Percentiles rank a stretch among this genome's conserved stretches.
These are phyloP conservation scores for Nakazawaea siamensis DNA, from an alignment of 805 yeast genomes.

Conservation along the genomic window DNA sequence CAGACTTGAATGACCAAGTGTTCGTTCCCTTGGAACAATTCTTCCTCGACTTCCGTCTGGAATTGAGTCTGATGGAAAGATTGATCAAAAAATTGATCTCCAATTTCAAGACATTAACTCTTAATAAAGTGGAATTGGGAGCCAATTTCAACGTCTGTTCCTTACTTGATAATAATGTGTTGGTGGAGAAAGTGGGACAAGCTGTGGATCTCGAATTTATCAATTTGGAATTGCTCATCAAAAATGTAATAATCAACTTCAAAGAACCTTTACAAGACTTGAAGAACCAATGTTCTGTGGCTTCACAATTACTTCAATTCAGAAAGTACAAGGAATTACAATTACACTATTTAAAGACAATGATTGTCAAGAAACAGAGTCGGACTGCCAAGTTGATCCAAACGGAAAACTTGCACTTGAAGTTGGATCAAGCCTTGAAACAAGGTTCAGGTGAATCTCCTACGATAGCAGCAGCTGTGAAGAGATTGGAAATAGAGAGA, in stretches of 20 bases:
- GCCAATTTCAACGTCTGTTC: conserved; percentile 51
- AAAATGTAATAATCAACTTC: conserved; percentile 31
- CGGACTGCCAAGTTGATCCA: conserved; percentile 19
- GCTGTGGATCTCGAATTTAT: conserved; percentile 42
- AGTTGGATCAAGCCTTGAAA: conserved; percentile 18
- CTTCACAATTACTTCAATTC: conserved; percentile 37
- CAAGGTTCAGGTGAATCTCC: conserved; percentile 20
- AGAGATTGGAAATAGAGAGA: conserved; percentile 15
- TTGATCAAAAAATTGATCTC: conserved; percentile 29
- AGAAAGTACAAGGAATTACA: conserved; percentile 46
- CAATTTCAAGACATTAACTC: conserved; percentile 29
- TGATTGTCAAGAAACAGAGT: conserved; percentile 28
- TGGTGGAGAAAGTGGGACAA: conserved; percentile 45
- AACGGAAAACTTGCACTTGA: conserved; percentile 16
- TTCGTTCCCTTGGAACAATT: conserved; percentile 20
- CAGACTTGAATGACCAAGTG: conserved; percentile 16
- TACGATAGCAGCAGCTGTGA: conserved; percentile 22
- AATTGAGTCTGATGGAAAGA: conserved; percentile 24
- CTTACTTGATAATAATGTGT: conserved; percentile 26
- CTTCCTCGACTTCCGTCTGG: conserved; percentile 12
- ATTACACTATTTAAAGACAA: conserved; percentile 31
- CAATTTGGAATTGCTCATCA: conserved; percentile 36
- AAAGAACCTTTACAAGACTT: conserved; percentile 45
- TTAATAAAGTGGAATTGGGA: conserved; percentile 41
- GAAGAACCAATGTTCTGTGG: conserved; percentile 32